Conservation (phyloP, 176 grass and related monocot genomes). For the Microstegium vimineum region DNA sequence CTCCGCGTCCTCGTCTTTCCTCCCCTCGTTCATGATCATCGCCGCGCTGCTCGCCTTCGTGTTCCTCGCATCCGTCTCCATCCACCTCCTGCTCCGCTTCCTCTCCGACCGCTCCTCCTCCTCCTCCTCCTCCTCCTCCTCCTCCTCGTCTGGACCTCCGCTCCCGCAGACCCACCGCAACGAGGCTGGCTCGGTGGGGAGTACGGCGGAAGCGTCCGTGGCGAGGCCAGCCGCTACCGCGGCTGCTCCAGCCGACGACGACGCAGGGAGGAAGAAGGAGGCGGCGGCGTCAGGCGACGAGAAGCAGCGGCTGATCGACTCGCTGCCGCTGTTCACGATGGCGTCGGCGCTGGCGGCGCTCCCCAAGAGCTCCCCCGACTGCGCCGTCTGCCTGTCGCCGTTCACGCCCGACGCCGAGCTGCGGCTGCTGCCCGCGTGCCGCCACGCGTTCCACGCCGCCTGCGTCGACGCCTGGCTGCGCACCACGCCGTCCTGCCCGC, state of each 20-base stretch:
- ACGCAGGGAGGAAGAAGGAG: neutral
- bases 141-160: neutral
- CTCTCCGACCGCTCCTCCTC: conserved; percentile 29
- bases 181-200: neutral
- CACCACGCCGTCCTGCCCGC: conserved; percentile 80
- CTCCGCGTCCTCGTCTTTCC: conserved; percentile 24
- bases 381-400: conserved; percentile 83
- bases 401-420: conserved; percentile 74
- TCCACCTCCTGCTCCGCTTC: conserved; percentile 66
- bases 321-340: conserved; percentile 82
- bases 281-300: conserved; percentile 36
- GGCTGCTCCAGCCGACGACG: neutral
- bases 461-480: conserved; percentile 92
- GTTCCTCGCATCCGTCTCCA: conserved; percentile 55
- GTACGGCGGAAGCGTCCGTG: neutral
- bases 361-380: conserved; percentile 83
- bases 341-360: conserved; percentile 68
- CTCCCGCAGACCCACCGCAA: neutral
- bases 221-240: neutral
- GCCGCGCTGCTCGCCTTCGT: conserved; percentile 60
- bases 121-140: no score
- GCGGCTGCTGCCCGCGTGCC: conserved; percentile 68
- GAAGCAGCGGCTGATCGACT: conserved; percentile 64
- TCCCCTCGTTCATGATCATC: conserved; percentile 64
- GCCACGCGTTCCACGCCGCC: conserved; percentile 65